A percentile compares a stretch with the other conserved stretches of the same genome.
Evolutionary conservation across 2,329 filamentous ascomycete genomes (phyloP).

Genomic region (Stromatinia cepivora): DNA sequence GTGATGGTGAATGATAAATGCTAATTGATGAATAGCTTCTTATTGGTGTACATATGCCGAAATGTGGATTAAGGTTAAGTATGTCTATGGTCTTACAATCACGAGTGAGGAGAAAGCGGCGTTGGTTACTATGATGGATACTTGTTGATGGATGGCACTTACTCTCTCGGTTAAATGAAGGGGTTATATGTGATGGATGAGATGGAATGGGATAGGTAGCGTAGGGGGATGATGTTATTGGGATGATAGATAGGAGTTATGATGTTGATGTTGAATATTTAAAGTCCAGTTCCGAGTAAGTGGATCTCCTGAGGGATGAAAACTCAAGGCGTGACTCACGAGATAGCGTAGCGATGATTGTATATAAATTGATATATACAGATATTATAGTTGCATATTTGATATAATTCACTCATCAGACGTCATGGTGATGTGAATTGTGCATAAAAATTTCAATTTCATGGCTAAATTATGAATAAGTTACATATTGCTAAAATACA

Average conservation of each 20-base stretch:
- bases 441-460: no score
- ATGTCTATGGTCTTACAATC: conserved; percentile 65
- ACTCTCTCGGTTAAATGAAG: not conserved
- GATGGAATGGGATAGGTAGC: not conserved
- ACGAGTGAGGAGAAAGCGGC: conserved; percentile 72
- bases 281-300: not conserved
- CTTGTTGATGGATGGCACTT: conserved; percentile 50
- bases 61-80: conserved; percentile 77
- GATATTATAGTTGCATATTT: not conserved
- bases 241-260: not conserved
- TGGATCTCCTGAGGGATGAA: not conserved
- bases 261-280: not conserved
- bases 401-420: not conserved
- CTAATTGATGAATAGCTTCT: conserved; percentile 42
- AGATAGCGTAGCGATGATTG: not conserved
- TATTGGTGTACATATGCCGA: conserved; percentile 79
- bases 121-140: conserved; percentile 62
- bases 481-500: not conserved
- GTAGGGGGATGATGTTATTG: not conserved
- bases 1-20: not conserved
- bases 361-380: not conserved
- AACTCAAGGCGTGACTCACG: not conserved
- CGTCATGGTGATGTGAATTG: not conserved
- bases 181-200: not conserved
- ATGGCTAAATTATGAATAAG: not conserved